Evolutionary conservation across 192 early-diverging fungal genomes (phyloP).

Genomic region (Coemansia sp.): DNA sequence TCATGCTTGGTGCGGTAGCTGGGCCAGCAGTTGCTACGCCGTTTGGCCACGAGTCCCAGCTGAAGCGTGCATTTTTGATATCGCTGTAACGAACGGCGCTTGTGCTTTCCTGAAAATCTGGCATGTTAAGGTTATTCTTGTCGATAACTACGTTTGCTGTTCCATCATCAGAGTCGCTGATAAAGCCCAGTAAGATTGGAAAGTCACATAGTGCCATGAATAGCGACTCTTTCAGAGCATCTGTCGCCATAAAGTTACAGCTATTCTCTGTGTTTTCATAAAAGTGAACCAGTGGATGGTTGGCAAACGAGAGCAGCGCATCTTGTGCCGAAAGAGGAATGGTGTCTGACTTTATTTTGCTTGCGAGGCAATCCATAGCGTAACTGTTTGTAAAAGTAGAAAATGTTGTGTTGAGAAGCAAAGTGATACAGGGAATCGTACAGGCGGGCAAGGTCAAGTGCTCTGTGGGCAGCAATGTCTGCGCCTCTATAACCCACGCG

Average conservation of each 20-base stretch:
- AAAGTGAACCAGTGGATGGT: slow-evolving; percentile 46
- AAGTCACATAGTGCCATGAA: slow-evolving; percentile 29
- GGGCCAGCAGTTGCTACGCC: slow-evolving; percentile 25
- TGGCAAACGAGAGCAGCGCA: slow-evolving; percentile 27
- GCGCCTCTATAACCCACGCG: not conserved
- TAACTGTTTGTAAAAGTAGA: not conserved
- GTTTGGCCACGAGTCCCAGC: slow-evolving; percentile 20
- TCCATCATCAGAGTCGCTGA: slow-evolving; percentile 5
- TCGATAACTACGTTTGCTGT: slow-evolving; percentile 16
- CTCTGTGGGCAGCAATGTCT: not conserved
- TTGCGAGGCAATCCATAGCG: not conserved
- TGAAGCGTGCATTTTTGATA: slow-evolving; percentile 7
- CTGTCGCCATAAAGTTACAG: slow-evolving; percentile 27
- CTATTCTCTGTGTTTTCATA: slow-evolving; percentile 18
- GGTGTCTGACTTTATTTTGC: not conserved
- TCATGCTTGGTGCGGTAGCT: slow-evolving; percentile 6
- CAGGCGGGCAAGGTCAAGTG: not conserved
- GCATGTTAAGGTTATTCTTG: slow-evolving; percentile 28
- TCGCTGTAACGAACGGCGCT: slow-evolving; percentile 17
- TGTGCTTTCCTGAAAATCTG: slow-evolving; percentile 26
- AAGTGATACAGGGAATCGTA: no score
- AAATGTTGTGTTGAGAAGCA: no score
- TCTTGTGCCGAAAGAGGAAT: slow-evolving; percentile 28
- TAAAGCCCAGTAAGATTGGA: slow-evolving; percentile 28
- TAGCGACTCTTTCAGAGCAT: slow-evolving; percentile 13